Base-by-base conservation (phyloP, 1,284 basidiomycete species). In the Prillingera fragicola region DNA sequence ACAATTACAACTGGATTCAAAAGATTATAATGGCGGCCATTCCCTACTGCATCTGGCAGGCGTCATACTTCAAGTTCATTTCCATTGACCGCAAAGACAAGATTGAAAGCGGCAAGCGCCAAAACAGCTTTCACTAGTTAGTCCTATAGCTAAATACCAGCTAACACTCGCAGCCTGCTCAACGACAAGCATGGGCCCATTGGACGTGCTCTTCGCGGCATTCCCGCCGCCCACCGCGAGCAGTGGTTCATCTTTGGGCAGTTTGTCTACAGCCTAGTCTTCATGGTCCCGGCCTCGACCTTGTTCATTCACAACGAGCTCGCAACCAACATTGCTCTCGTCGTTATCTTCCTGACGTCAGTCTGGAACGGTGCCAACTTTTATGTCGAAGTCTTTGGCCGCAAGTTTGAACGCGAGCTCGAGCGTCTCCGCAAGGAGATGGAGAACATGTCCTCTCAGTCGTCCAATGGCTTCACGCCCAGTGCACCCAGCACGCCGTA, bases 371-470 rank as follows among this genome's bases (percentile, higher is more conserved):
- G 72, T n/a, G 72, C 69, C 13, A 56, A 58, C 8, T 74, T 71
- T 75, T 94, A 94, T 67, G 90, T 95, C 50, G 91, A 96, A 66
- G 89, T 94, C 24, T 94, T 92, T 65, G 89, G 89, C 27, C 80
- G 89, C 70, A 92, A 92, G 87, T 94, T 94, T 59, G 89, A 92
- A 66, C 80, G 85, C 27, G 89, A 94, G 69, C 74, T 94, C 12
- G 89, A 92, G 61, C 81, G 82, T 1, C 71, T 94, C 25, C 81
- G 89, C 32, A 90, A 87, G 69, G 89, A 92, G 62, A 71, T 72
- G 68, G 69, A 72, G 41, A 43, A 40, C 4, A 31, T 49, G 35
- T 35, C 36, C 13, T 12, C 17, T 7, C 6, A 19, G 27, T 24
- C 8, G 36, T 55, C 8, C 8, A 50, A 52, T 21, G 41, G 44